Conservation (phyloP, 306 rosid species). For the Astragalus glycyphyllos region DNA sequence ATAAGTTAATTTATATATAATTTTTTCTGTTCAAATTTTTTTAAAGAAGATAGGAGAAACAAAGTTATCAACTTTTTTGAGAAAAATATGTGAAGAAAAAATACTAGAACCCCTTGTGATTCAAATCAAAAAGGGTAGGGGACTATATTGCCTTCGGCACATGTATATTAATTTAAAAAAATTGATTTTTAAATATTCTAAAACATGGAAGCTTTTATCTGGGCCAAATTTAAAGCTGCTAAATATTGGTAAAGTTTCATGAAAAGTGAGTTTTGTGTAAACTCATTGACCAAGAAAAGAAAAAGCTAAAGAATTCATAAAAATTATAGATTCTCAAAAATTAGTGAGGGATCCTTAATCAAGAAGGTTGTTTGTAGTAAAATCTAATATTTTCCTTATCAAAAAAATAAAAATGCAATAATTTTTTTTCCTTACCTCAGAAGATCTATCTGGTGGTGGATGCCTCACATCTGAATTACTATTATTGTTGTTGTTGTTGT, state of each 20-base stretch:
- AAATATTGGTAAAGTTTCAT: slow-evolving; percentile 47
- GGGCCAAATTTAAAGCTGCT: slow-evolving; percentile 38
- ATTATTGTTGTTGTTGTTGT: slow-evolving; percentile 41
- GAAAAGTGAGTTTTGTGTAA: slow-evolving; percentile 36
- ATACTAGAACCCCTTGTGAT: slow-evolving; percentile 1
- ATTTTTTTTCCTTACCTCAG: slow-evolving; percentile 72
- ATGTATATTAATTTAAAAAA: neutral
- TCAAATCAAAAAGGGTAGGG: slow-evolving; percentile 25
- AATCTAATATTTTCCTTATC: slow-evolving; percentile 3
- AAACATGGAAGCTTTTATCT: slow-evolving; percentile 43
- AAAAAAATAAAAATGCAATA: too few relatives aligned
- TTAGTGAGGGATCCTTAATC: neutral
- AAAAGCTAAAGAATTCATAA: neutral
- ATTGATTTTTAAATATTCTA: slow-evolving; percentile 27
- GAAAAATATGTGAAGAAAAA: slow-evolving; percentile 23
- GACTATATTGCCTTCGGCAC: neutral
- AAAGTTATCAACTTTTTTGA: neutral
- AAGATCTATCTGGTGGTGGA: slow-evolving; percentile 70
- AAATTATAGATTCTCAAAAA: slow-evolving; percentile 25
- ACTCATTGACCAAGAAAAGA: slow-evolving; percentile 33
- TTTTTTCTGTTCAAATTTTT: too few relatives aligned
- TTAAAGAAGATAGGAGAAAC: slow-evolving; percentile 25
- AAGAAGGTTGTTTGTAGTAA: neutral
- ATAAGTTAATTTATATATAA: neutral
- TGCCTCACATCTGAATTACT: slow-evolving; percentile 48